Evolutionary conservation across 129 eudicot genomes (phyloP).

Genomic region (Ambrosia trifida): DNA sequence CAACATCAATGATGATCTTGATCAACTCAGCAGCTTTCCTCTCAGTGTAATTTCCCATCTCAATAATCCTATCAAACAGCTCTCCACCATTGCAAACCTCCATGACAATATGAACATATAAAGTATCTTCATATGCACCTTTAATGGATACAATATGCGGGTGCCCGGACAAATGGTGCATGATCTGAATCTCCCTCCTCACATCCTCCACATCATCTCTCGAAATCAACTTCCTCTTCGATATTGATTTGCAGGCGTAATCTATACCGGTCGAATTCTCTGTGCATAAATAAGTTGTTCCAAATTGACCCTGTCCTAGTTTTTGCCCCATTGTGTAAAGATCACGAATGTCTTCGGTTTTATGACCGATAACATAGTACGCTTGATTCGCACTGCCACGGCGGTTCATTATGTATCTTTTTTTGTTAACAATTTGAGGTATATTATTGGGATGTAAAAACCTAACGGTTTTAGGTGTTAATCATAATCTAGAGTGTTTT

Average conservation of each 20-base stretch:
- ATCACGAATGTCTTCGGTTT: constrained; percentile 14
- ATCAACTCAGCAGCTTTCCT: constrained; percentile 16
- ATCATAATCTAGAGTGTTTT: too few relatives aligned
- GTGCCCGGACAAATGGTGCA: constrained; percentile 21
- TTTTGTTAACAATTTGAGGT: neutral
- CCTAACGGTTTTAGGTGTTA: neutral
- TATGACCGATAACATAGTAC: constrained; percentile 12
- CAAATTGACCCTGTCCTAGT: constrained; percentile 18
- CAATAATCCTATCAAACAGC: constrained; percentile 14
- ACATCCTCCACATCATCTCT: constrained; percentile 21
- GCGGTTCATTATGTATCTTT: constrained; percentile 9
- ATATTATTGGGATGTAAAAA: neutral
- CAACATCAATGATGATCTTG: constrained; percentile 17
- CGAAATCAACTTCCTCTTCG: neutral
- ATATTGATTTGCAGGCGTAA: constrained; percentile 19
- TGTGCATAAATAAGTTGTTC: constrained; percentile 15
- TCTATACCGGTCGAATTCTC: constrained; percentile 17
- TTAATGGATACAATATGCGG: constrained; percentile 17
- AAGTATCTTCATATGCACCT: constrained; percentile 21
- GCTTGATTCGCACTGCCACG: constrained; percentile 10
- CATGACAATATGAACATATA: constrained; percentile 19
- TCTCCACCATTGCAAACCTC: constrained; percentile 19
- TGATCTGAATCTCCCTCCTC: constrained; percentile 25
- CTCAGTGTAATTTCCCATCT: constrained; percentile 14
- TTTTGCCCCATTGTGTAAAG: constrained; percentile 15